Conservation (phyloP, 1,284 basidiomycete genomes). For the Microbotryomycetes sp. region DNA sequence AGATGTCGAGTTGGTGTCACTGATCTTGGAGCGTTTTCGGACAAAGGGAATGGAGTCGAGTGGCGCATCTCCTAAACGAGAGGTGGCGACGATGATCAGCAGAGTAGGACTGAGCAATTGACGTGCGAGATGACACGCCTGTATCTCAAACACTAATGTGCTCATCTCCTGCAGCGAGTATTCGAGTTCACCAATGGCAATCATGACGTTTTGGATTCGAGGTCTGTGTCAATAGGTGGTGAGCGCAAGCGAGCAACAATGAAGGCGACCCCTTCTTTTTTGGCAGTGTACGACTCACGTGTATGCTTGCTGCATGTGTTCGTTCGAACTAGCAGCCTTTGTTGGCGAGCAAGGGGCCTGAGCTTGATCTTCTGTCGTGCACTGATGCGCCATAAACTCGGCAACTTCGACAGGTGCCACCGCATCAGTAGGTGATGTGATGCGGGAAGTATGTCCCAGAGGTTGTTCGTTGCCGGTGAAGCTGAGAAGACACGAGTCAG, state of each 20-base stretch:
- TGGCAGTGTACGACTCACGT: too few relatives aligned
- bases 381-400: too few relatives aligned
- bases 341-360: neutral
- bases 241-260: too few relatives aligned
- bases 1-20: slow-evolving; percentile 16
- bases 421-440: too few relatives aligned
- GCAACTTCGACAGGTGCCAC: too few relatives aligned
- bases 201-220: slow-evolving; percentile 20
- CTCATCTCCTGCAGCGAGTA: slow-evolving; percentile 28
- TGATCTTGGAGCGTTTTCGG: slow-evolving; percentile 21
- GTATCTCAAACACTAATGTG: slow-evolving; percentile 36
- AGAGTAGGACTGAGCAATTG: neutral
- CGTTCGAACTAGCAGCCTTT: neutral
- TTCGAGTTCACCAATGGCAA: slow-evolving; percentile 28
- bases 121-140: slow-evolving; percentile 12
- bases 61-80: neutral
- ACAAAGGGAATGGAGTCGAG: neutral
- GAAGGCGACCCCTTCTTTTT: too few relatives aligned
- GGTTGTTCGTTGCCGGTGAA: too few relatives aligned
- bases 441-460: too few relatives aligned
- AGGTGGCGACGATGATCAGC: neutral
- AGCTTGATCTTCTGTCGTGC: neutral
- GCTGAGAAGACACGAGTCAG: too few relatives aligned
- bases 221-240: slow-evolving; percentile 14
- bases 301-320: neutral